Conservation (phyloP, 2,329 filamentous ascomycete species). For the Aureobasidium vineae region DNA sequence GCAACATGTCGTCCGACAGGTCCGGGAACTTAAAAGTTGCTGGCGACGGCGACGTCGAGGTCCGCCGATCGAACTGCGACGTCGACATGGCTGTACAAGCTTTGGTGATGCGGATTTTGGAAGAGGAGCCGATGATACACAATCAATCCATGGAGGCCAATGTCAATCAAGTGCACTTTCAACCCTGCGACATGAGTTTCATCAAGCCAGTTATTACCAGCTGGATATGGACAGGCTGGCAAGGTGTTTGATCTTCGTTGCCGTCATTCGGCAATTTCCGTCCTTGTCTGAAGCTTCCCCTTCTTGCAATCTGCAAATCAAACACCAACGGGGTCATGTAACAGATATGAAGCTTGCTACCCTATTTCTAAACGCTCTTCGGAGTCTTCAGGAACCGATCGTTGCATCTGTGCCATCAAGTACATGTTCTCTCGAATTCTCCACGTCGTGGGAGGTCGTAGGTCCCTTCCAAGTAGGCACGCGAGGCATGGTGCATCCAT, state of each 20-base stretch:
- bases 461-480: conserved; percentile 60
- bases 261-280: conserved; percentile 20
- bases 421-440: conserved; percentile 35
- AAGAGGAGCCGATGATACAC: not conserved
- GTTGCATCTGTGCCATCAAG: not conserved
- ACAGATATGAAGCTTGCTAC: conserved; percentile 7
- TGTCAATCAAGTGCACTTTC: not conserved
- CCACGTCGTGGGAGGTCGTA: conserved; percentile 51
- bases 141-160: conserved; percentile 15
- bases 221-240: not conserved
- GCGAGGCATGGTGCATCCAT: conserved; percentile 47
- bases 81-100: conserved; percentile 10
- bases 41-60: conserved; percentile 28
- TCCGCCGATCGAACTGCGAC: conserved; percentile 27
- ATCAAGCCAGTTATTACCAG: conserved; percentile 1
- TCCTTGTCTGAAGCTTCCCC: not conserved
- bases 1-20: conserved; percentile 45
- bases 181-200: conserved; percentile 4
- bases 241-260: conserved; percentile 14
- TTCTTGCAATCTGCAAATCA: conserved; percentile 2
- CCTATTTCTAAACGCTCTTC: not conserved
- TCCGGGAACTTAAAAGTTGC: conserved; percentile 48
- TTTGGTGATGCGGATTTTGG: not conserved
- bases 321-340: conserved; percentile 12
- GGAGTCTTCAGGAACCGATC: not conserved